phyloP scores from a whole-genome alignment of 2,329 filamentous ascomycete genomes.

The Fusarium clavum region DNA sequence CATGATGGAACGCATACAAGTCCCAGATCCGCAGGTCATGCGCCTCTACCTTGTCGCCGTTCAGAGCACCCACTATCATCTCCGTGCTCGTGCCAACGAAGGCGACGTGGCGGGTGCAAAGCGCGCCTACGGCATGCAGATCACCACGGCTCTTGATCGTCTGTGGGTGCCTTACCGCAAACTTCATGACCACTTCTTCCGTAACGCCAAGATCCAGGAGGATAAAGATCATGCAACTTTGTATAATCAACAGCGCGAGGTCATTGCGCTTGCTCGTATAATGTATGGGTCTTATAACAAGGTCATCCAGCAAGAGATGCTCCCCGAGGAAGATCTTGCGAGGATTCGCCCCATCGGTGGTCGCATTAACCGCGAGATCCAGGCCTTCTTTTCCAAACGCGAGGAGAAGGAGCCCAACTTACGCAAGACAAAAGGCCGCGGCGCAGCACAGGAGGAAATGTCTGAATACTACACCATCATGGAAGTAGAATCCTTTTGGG shows the following conservation, averaged over 20 bases:
- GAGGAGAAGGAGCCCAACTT: slow-evolving; percentile 51
- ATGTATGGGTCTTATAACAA: slow-evolving; percentile 61
- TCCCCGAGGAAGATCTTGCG: slow-evolving; percentile 50
- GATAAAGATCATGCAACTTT: slow-evolving; percentile 42
- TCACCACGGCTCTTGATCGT: slow-evolving; percentile 61
- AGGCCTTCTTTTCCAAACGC: slow-evolving; percentile 51
- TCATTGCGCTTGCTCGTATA: slow-evolving; percentile 58
- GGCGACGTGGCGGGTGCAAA: slow-evolving; percentile 53
- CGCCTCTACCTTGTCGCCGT: slow-evolving; percentile 68
- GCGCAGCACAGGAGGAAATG: slow-evolving; percentile 40
- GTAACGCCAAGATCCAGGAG: slow-evolving; percentile 39
- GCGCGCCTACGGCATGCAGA: slow-evolving; percentile 61
- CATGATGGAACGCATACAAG: slow-evolving; percentile 61
- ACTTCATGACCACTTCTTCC: slow-evolving; percentile 53
- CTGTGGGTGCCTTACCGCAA: slow-evolving; percentile 63
- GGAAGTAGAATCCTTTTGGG: slow-evolving; percentile 49
- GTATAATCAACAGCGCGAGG: slow-evolving; percentile 55
- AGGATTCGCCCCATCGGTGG: slow-evolving; percentile 50
- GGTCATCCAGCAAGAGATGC: slow-evolving; percentile 56
- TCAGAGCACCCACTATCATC: slow-evolving; percentile 58
- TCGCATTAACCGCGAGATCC: slow-evolving; percentile 54
- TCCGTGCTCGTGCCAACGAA: slow-evolving; percentile 49
- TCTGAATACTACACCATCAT: slow-evolving; percentile 23
- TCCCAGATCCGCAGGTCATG: slow-evolving; percentile 64
- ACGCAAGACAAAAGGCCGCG: slow-evolving; percentile 34